Percentiles rank a stretch among this genome's conserved stretches.
These are phyloP conservation scores for Fraxinus anomala DNA, from an alignment of 257 asterid species.

Conservation along the genomic window DNA sequence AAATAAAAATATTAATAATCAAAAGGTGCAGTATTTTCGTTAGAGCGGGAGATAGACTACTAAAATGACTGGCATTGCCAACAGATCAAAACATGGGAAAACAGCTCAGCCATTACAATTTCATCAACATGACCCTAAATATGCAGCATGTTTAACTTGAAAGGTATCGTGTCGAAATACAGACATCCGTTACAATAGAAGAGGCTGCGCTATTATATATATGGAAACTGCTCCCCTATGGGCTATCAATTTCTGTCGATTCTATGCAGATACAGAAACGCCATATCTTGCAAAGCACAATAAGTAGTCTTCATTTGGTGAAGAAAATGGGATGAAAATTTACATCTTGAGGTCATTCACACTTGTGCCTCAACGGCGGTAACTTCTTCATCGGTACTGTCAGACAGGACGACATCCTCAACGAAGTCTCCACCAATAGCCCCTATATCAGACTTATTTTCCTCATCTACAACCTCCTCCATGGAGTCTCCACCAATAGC, in stretches of 20 bases:
- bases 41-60: neutral
- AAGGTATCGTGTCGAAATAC: neutral
- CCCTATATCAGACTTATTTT: constrained; percentile 37
- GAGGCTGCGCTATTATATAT: neutral
- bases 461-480: constrained; percentile 43
- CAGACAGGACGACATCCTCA: constrained; percentile 50
- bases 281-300: neutral
- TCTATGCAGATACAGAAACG: constrained; percentile 13
- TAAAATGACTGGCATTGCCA: neutral
- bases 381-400: constrained; percentile 62
- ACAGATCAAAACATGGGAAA: neutral
- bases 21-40: neutral
- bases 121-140: neutral
- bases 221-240: neutral
- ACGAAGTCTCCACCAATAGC: constrained; percentile 30
- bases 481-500: constrained; percentile 29
- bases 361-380: constrained; percentile 61
- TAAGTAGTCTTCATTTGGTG: constrained; percentile 3
- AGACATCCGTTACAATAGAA: neutral
- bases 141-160: neutral
- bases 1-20: neutral
- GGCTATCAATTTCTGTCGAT: neutral
- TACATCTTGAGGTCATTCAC: neutral
- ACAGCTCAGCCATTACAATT: neutral
- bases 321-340: constrained; percentile 2